Base-by-base conservation (phyloP, 2,329 filamentous ascomycete genomes). In the Ceratocystis smalleyi region DNA sequence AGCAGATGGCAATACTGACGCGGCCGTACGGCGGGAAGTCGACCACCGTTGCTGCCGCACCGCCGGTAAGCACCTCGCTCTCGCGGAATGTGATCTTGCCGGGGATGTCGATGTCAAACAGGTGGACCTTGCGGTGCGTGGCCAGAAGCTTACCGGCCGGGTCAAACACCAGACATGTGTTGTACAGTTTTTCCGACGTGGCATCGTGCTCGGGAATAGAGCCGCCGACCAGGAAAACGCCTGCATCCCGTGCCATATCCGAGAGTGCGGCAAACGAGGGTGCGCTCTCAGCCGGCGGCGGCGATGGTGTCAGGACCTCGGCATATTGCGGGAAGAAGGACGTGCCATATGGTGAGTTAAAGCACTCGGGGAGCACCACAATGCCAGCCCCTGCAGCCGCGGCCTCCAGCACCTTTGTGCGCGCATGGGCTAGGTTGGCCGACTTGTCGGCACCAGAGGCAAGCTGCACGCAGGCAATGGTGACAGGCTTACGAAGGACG, bases 71-170 rank as follows among this genome's bases (percentile, higher is more conserved):
- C 47, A 96, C 90, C 68, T 96, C 91, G 63, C 86, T 91, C 76
- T 99, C 94, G 68, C 83, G 83, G 77, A 99, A 99, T 12, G 77
- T 86, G 74, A 99, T 96, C 77, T 91, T 91, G 67, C 91, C 92
- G 0, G 94, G 94, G 68, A 99, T 97, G 73, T 95, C 87, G 70
- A 99, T 99, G 75, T 97, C 94, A 75, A 99, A 99, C 54, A 99
- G 81, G 75, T 99, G 94, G 54, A 94, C 85, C 77, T 99, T 99
- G 70, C 94, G 84, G 74, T 97, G 91, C 1, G 85, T 89, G 5
- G 85, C 89, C n/a, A 99, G 79, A 60, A 96, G 79, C n/a, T 80
- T 73, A 3, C 94, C 94, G 8, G 80, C 76, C 0, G 91, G 91
- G 0, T 80, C 83, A 75, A 99, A 99, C 6, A 87, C 84, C 59